phyloP scores from a whole-genome alignment of 129 eudicot species.

The Helichrysum umbraculigerum region DNA sequence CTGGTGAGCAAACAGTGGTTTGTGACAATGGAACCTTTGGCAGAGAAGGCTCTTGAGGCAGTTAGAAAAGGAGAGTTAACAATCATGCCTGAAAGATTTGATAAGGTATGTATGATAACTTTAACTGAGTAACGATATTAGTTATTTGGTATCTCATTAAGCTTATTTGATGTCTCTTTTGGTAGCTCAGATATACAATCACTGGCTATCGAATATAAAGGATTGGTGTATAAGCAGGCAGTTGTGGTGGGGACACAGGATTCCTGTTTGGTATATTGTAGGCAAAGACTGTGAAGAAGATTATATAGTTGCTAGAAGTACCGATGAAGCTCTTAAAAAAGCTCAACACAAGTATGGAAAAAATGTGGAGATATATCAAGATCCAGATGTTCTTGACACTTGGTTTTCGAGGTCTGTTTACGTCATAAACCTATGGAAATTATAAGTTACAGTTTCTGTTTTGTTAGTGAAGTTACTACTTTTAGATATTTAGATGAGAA shows the following conservation, averaged over 20 bases:
- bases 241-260: conserved; percentile 99
- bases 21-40: conserved; percentile 93
- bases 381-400: conserved; percentile 99
- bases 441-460: too few relatives aligned
- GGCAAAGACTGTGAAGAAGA: conserved; percentile 89
- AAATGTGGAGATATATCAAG: conserved; percentile 88
- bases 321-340: conserved; percentile 72
- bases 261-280: conserved; percentile 95
- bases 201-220: conserved; percentile 93
- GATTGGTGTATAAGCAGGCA: conserved; percentile 99
- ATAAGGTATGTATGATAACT: conserved; percentile 59
- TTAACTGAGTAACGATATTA: not conserved
- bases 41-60: conserved; percentile 88
- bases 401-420: conserved; percentile 99
- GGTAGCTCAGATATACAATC: conserved; percentile 73
- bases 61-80: conserved; percentile 77
- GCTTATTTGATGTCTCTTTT: conserved; percentile 5
- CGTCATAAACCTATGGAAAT: too few relatives aligned
- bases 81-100: conserved; percentile 93
- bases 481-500: not conserved
- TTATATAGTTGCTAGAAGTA: conserved; percentile 73
- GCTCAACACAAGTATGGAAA: conserved; percentile 83
- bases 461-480: not conserved
- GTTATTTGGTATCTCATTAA: not conserved
- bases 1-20: conserved; percentile 96